A percentile compares a stretch with the other conserved stretches of the same genome.
These are phyloP conservation scores for Phytopythium chamaehyphon DNA, from an alignment of 352 stramenopile species.

Conservation along the genomic window DNA sequence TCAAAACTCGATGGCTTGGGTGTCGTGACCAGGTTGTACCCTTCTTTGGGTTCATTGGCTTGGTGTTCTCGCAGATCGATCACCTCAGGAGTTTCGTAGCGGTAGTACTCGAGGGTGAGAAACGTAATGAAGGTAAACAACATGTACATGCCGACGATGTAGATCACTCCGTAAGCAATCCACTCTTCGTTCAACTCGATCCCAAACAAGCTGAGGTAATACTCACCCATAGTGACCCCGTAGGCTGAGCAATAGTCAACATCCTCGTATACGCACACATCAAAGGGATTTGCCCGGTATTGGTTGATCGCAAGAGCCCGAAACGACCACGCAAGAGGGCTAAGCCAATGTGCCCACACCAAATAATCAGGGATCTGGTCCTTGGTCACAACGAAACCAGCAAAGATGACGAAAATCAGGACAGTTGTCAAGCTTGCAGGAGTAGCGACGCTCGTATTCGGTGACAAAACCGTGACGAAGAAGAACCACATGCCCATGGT, in stretches of 20 bases:
- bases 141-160: slow-evolving; percentile 31
- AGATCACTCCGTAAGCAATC: slow-evolving; percentile 32
- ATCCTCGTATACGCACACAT: slow-evolving; percentile 28
- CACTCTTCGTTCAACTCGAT: slow-evolving; percentile 43
- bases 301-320: slow-evolving; percentile 38
- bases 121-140: slow-evolving; percentile 29
- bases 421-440: slow-evolving; percentile 36
- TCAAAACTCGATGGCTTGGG: too few relatives aligned
- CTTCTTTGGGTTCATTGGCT: slow-evolving; percentile 6
- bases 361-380: slow-evolving; percentile 42
- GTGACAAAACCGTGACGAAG: slow-evolving; percentile 23
- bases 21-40: slow-evolving; percentile 13
- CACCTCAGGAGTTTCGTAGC: slow-evolving; percentile 21
- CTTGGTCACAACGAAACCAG: slow-evolving; percentile 32
- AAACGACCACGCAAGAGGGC: slow-evolving; percentile 48
- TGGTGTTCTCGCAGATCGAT: slow-evolving; percentile 20
- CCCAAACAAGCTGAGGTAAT: slow-evolving; percentile 32
- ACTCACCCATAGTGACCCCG: slow-evolving; percentile 29
- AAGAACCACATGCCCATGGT: slow-evolving; percentile 41
- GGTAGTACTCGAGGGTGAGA: slow-evolving; percentile 21
- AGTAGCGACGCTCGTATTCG: slow-evolving; percentile 38
- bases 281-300: slow-evolving; percentile 26
- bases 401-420: slow-evolving; percentile 43
- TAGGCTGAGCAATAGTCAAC: slow-evolving; percentile 28
- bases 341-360: slow-evolving; percentile 63